Conservation (phyloP, 371 early-diverging fungal genomes). For the Rhizopus stolonifer region DNA sequence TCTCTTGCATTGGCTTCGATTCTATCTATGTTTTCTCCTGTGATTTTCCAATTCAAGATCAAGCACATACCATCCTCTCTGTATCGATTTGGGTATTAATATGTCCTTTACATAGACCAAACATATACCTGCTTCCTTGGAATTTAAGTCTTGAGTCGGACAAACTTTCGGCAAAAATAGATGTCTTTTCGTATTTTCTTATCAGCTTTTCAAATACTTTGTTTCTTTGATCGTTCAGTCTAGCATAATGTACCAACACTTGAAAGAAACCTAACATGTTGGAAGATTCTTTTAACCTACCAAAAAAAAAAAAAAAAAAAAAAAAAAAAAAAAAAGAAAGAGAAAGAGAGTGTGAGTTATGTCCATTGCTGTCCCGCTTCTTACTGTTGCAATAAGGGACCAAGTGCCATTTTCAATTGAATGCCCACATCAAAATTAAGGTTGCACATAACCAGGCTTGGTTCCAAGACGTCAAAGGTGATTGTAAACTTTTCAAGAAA, state of each 20-base stretch:
- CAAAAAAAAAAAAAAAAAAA: no score
- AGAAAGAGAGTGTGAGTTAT: no score
- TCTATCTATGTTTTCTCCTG: neutral
- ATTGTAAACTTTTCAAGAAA: slow-evolving; percentile 24
- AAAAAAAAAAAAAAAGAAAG: no score
- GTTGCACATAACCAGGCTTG: slow-evolving; percentile 18
- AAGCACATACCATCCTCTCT: slow-evolving; percentile 5
- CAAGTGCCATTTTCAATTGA: slow-evolving; percentile 30
- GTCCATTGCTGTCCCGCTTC: neutral
- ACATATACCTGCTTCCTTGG: slow-evolving; percentile 18
- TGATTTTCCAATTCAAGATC: slow-evolving; percentile 23
- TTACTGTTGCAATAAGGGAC: slow-evolving; percentile 30
- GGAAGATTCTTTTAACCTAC: slow-evolving; percentile 30
- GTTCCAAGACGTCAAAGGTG: slow-evolving; percentile 27
- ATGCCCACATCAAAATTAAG: slow-evolving; percentile 27
- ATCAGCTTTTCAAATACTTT: slow-evolving; percentile 17
- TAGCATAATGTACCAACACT: slow-evolving; percentile 27
- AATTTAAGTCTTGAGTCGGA: slow-evolving; percentile 23
- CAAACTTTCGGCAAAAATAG: slow-evolving; percentile 12
- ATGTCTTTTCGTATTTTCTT: neutral
- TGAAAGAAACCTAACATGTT: slow-evolving; percentile 35
- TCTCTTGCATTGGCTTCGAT: slow-evolving; percentile 14
- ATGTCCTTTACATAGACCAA: neutral
- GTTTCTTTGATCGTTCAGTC: slow-evolving; percentile 21
- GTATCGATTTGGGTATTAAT: neutral